Conservation (phyloP, 2,329 filamentous ascomycete species). For the Fusarium austroafricanum region DNA sequence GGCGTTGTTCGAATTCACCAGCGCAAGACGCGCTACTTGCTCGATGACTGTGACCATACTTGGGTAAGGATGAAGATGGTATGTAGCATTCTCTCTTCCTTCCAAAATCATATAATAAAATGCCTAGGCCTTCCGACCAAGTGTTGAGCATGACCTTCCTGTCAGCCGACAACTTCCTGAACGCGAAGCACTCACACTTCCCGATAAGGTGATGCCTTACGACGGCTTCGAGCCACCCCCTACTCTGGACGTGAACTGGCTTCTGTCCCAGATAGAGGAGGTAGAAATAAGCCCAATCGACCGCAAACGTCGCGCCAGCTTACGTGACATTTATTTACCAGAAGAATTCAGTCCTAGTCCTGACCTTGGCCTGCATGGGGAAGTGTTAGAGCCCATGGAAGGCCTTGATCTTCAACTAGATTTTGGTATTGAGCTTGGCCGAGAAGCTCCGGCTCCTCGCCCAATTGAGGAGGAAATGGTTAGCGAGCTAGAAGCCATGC, state of each 20-base stretch:
- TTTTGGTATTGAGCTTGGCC: conserved; percentile 72
- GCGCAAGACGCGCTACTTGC: conserved; percentile 91
- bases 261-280: conserved; percentile 61
- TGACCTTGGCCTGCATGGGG: not conserved
- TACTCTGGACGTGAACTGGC: not conserved
- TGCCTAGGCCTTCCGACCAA: not conserved
- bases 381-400: conserved; percentile 64
- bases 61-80: conserved; percentile 99
- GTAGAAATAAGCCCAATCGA: conserved; percentile 63
- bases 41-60: conserved; percentile 97
- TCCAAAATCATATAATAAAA: not conserved
- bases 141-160: not conserved
- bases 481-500: conserved; percentile 53
- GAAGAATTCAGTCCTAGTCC: conserved; percentile 64
- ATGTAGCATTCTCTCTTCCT: conserved; percentile 43
- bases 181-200: not conserved
- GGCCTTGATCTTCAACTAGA: conserved; percentile 80
- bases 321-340: conserved; percentile 74
- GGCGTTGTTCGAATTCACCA: conserved; percentile 98
- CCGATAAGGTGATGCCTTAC: not conserved
- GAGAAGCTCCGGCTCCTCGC: conserved; percentile 65
- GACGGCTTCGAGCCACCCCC: not conserved
- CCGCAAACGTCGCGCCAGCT: conserved; percentile 68
- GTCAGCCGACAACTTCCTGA: not conserved
- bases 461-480: conserved; percentile 65